Conservation (phyloP, 1,139 yeast genomes). For the Nakaseomyces delphensis region DNA sequence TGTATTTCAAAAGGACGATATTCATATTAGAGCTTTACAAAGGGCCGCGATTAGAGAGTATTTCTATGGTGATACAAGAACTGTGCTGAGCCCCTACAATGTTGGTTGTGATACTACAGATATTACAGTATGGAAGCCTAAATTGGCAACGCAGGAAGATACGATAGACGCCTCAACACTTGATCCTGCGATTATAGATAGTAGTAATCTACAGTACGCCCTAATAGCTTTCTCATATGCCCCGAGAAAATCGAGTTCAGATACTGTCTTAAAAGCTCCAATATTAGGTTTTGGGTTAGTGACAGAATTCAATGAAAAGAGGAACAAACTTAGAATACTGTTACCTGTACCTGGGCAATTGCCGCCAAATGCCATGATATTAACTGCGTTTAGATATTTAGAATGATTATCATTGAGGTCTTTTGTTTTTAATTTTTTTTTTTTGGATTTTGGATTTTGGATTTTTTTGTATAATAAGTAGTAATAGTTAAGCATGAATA, state of each 20-base stretch:
- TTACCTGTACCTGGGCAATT: conserved; percentile 83
- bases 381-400: conserved; percentile 62
- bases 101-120: conserved; percentile 46
- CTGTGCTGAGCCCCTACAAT: conserved; percentile 70
- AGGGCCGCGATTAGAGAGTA: conserved; percentile 75
- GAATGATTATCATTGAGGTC: no score
- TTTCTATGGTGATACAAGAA: conserved; percentile 66
- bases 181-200: conserved; percentile 22
- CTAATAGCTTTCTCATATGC: conserved; percentile 67
- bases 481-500: no score
- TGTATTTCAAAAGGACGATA: conserved; percentile 64
- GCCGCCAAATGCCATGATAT: conserved; percentile 58
- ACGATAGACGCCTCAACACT: conserved; percentile 10
- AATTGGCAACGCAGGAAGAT: conserved; percentile 12
- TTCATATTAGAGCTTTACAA: conserved; percentile 60
- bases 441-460: background rate
- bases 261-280: conserved; percentile 47
- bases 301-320: conserved; percentile 59
- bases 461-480: no score
- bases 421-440: no score
- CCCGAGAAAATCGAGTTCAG: conserved; percentile 42
- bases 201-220: conserved; percentile 50
- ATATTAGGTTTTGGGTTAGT: conserved; percentile 53
- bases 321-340: conserved; percentile 60
- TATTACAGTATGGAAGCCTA: conserved; percentile 44